Base-by-base conservation (phyloP, 306 rosid genomes). In the Quercus wislizeni region DNA sequence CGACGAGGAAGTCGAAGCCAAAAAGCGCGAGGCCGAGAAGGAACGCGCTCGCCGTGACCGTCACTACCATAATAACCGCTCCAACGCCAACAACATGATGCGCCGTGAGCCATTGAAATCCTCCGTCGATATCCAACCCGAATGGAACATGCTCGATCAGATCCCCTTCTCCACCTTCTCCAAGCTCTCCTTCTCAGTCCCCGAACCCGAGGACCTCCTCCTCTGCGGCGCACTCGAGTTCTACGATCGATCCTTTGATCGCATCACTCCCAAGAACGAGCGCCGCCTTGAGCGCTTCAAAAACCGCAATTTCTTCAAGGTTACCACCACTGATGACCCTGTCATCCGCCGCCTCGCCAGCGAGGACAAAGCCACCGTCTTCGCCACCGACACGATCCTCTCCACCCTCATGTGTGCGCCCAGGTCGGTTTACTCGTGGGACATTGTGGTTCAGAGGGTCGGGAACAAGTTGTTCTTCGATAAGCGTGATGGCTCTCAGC, bases 121-220 rank as follows among this genome's bases (percentile, higher is more conserved):
- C 1, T 94, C 98, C 0, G 97, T 94, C 0, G 98, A 94, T 5
- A 94, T 94, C 23, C 99, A 94, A n/a, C 99, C 97, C 0, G 97
- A 94, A 33, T 94, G 99, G 99, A 92, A 92, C 75, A 94, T 92
- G 97, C 94, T 89, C 2, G 99, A 94, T 1, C 97, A 94, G 90
- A 92, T 94, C 74, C 97, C 97, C 0, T 94, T 94, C 82, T 90
- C 95, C 8, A 91, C 97, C 2, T 91, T 94, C 90, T 91, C 97
- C 0, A 94, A 94, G 86, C 95, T 94, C 10, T 94, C 99, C 8
- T 94, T 91, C 85, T 75, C 89, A 0, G 97, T 85, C 4, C 91
- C 95, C 0, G 99, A 94, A 43, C 99, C 99, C 0, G 92, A 91
- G 20, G 99, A 94, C 27, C 92, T 94, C 52, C 91, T 91, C 4